Conservation (phyloP, 352 stramenopile species). For the Phytophthora tentaculata region DNA sequence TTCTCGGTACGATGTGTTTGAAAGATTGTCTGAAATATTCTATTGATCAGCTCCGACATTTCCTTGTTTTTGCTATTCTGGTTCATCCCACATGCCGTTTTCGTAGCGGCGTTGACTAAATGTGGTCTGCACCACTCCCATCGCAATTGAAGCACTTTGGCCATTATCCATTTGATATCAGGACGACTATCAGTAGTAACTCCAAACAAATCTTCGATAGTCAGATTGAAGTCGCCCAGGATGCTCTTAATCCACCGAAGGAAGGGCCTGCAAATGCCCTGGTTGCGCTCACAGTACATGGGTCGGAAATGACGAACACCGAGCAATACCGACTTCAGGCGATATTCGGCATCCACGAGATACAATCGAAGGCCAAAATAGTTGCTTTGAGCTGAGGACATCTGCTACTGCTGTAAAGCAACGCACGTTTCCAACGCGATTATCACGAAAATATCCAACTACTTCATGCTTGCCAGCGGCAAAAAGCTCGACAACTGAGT, state of each 20-base stretch:
- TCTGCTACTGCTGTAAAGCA: neutral
- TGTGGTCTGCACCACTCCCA: neutral
- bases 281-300: neutral
- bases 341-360: slow-evolving; percentile 20
- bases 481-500: neutral
- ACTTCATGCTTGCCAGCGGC: neutral
- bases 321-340: neutral
- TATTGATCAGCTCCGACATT: neutral
- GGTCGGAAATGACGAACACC: neutral
- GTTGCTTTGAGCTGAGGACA: neutral
- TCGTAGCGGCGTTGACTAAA: neutral
- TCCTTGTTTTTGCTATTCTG: neutral
- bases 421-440: neutral
- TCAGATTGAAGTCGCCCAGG: neutral
- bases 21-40: neutral
- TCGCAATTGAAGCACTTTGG: too few relatives aligned
- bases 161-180: neutral
- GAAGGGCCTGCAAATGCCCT: neutral
- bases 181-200: neutral
- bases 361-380: slow-evolving; percentile 35
- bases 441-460: neutral
- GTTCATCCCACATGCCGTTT: neutral
- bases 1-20: neutral
- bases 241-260: neutral
- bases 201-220: neutral